Percentiles rank a stretch among this genome's conserved stretches.
Conservation (phyloP, 495 filamentous ascomycete species). For the Aeminium ludgeri region DNA sequence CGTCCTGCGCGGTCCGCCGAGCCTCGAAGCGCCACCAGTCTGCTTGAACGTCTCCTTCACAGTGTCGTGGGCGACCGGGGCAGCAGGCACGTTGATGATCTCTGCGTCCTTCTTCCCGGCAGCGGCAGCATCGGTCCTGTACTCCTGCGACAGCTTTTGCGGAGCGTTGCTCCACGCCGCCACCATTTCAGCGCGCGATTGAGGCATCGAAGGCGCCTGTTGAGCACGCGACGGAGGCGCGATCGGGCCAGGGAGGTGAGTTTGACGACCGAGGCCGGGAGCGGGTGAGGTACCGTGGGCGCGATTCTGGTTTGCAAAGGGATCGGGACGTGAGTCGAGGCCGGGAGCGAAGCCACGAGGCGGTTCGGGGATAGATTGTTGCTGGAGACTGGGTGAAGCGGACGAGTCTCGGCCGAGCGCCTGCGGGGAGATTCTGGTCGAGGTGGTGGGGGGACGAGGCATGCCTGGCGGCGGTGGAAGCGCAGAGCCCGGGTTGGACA, state of each 20-base stretch:
- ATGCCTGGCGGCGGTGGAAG: conserved; percentile 11
- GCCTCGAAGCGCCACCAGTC: conserved; percentile 1
- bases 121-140: conserved; percentile 6
- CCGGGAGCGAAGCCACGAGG: conserved; percentile 8
- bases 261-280: conserved; percentile 7
- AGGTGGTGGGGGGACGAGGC: not conserved
- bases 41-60: conserved; percentile 16
- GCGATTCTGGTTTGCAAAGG: conserved; percentile 9
- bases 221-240: conserved; percentile 18
- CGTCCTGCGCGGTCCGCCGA: conserved; percentile 6
- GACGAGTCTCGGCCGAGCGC: conserved; percentile 3
- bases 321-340: conserved; percentile 9
- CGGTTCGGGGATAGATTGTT: conserved; percentile 2
- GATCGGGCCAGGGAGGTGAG: conserved; percentile 17
- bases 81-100: too few species aligned
- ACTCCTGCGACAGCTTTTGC: conserved; percentile 12
- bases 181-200: conserved; percentile 1
- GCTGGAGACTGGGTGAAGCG: conserved; percentile 8
- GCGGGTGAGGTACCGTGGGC: conserved; percentile 9
- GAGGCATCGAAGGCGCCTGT: not conserved
- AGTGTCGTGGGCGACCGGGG: not conserved
- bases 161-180: conserved; percentile 12
- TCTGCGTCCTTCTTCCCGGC: conserved; percentile 1
- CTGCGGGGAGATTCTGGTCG: conserved; percentile 9
- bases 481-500: conserved; percentile 5